Conservation (phyloP, 139 green algal species). For the Chlorella sorokiniana region DNA sequence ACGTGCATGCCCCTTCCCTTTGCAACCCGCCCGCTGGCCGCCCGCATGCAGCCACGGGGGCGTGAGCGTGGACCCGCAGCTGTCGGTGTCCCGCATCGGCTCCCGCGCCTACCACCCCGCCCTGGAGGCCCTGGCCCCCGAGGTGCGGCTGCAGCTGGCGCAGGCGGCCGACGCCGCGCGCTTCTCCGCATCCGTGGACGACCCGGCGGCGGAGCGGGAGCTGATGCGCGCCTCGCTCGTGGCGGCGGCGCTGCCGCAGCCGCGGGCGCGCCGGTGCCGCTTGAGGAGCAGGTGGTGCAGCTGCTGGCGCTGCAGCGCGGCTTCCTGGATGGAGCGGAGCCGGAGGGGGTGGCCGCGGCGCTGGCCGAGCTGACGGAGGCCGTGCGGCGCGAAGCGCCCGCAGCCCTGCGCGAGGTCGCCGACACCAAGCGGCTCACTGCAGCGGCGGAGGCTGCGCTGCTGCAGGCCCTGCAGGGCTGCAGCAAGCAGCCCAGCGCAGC, state of each 20-base stretch:
- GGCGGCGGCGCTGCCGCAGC: slow-evolving; percentile 40
- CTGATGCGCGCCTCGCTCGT: slow-evolving; percentile 36
- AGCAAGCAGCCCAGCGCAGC: slow-evolving; percentile 17
- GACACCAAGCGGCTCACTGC: slow-evolving; percentile 50
- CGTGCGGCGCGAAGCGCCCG: neutral
- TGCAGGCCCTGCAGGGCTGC: slow-evolving; percentile 39
- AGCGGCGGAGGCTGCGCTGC: slow-evolving; percentile 45
- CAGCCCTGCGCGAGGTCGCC: slow-evolving; percentile 45
- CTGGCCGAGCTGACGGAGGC: slow-evolving; percentile 3
- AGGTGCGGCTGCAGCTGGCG: slow-evolving; percentile 73
- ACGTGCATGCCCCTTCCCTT: too few species aligned
- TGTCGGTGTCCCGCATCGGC: slow-evolving; percentile 80
- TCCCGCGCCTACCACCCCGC: slow-evolving; percentile 69
- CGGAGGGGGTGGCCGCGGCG: slow-evolving; percentile 16
- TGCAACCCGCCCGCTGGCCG: neutral
- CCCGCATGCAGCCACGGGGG: slow-evolving; percentile 4
- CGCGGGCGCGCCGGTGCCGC: slow-evolving; percentile 10
- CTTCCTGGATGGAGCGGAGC: slow-evolving; percentile 36
- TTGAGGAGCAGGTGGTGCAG: slow-evolving; percentile 42
- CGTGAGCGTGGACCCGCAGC: slow-evolving; percentile 55
- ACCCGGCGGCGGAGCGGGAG: slow-evolving; percentile 31
- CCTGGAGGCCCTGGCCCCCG: slow-evolving; percentile 65
- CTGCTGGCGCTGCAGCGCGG: slow-evolving; percentile 43
- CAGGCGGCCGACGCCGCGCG: slow-evolving; percentile 49
- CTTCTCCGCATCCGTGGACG: slow-evolving; percentile 32